A percentile compares a stretch with the other conserved stretches of the same genome.
Conservation (phyloP, 768 basidiomycete species). For the Leccinum variicolor region DNA sequence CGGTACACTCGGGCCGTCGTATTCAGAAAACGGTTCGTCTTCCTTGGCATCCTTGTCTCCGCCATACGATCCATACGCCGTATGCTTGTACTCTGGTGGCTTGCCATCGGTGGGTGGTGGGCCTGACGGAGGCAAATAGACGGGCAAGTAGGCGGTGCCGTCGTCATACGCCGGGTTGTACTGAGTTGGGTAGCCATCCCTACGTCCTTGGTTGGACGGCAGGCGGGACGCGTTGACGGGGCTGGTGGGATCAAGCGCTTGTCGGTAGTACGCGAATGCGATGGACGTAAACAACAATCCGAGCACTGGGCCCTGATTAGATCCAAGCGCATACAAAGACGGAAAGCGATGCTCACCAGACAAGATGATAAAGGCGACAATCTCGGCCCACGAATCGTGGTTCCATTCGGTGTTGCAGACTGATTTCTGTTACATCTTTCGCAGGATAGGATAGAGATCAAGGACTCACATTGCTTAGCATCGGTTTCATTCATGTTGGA, state of each 20-base stretch:
- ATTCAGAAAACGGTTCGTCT: constrained; percentile 58
- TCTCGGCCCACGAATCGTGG: constrained; percentile 64
- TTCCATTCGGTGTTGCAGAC: constrained; percentile 63
- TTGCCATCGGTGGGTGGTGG: constrained; percentile 46
- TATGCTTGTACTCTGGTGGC: constrained; percentile 48
- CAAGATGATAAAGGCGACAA: constrained; percentile 59
- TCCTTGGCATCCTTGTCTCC: constrained; percentile 34
- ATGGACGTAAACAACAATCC: constrained; percentile 59
- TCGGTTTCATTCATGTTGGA: constrained; percentile 32
- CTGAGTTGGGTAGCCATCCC: constrained; percentile 42
- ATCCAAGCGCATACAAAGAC: background rate
- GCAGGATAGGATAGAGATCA: background rate
- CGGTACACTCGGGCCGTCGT: constrained; percentile 34
- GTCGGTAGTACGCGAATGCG: constrained; percentile 71
- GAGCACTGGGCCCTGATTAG: constrained; percentile 39
- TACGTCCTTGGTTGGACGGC: constrained; percentile 37
- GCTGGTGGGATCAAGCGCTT: constrained; percentile 66
- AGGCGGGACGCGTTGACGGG: constrained; percentile 46
- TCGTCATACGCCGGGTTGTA: constrained; percentile 58
- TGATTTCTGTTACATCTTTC: constrained; percentile 28
- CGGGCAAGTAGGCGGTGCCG: constrained; percentile 25
- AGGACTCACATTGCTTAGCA: constrained; percentile 45
- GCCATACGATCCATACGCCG: constrained; percentile 27
- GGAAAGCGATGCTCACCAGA: constrained; percentile 41
- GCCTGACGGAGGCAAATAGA: constrained; percentile 49